Conservation (phyloP, 2,329 filamentous ascomycete species). For the Drechslerella coelobrocha region DNA sequence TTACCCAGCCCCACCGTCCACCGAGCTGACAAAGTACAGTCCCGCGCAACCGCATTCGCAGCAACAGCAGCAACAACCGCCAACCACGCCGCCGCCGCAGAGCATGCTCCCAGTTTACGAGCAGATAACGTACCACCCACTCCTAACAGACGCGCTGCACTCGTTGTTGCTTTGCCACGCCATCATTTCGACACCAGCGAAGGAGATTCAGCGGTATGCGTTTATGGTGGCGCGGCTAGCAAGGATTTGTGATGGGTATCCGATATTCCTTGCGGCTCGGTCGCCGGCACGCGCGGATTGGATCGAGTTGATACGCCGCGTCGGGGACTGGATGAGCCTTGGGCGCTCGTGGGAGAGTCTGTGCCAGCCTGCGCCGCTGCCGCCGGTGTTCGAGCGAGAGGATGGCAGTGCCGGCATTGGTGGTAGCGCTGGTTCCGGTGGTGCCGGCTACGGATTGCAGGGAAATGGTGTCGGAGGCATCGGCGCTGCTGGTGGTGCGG, state of each 20-base stretch:
- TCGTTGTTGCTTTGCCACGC: slow-evolving; percentile 78
- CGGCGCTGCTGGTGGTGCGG: slow-evolving; percentile 52
- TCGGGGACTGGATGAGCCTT: slow-evolving; percentile 74
- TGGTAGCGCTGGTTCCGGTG: too few species aligned
- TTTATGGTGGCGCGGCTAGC: slow-evolving; percentile 80
- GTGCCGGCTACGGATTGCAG: slow-evolving; percentile 55
- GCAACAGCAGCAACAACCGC: slow-evolving; percentile 52
- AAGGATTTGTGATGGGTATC: slow-evolving; percentile 78
- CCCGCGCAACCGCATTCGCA: slow-evolving; percentile 55
- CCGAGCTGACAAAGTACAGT: slow-evolving; percentile 56
- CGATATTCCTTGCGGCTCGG: slow-evolving; percentile 76
- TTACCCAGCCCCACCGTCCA: slow-evolving; percentile 63
- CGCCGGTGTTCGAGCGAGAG: slow-evolving; percentile 53
- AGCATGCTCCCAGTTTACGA: slow-evolving; percentile 63
- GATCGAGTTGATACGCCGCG: slow-evolving; percentile 74
- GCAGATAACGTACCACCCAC: slow-evolving; percentile 78
- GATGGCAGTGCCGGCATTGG: slow-evolving; percentile 15
- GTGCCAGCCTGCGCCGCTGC: slow-evolving; percentile 68
- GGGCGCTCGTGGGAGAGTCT: slow-evolving; percentile 72
- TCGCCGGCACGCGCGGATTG: slow-evolving; percentile 78
- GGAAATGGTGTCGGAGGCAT: slow-evolving; percentile 56
- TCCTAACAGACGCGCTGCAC: slow-evolving; percentile 79
- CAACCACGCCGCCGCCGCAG: slow-evolving; percentile 57
- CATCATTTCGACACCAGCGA: slow-evolving; percentile 78
- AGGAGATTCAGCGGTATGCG: slow-evolving; percentile 78